Evolutionary conservation across 495 filamentous ascomycete species (phyloP).

Genomic region (Tuber borchii): DNA sequence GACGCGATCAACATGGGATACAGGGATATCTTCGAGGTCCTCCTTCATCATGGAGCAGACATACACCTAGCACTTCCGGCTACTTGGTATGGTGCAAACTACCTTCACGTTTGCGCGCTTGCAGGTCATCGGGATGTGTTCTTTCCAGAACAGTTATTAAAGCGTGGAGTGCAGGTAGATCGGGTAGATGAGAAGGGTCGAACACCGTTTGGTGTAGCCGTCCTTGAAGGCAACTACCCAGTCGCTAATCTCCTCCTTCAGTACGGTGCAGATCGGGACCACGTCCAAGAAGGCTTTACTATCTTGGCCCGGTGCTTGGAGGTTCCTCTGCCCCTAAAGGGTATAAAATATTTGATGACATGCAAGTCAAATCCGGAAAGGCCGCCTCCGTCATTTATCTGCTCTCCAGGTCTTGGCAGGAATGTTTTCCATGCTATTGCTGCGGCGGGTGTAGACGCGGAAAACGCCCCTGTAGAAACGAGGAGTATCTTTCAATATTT

Average conservation of each 20-base stretch:
- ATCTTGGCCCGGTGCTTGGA: background rate
- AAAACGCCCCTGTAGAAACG: background rate
- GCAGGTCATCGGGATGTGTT: background rate
- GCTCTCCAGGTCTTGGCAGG: background rate
- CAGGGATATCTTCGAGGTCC: background rate
- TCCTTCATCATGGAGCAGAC: background rate
- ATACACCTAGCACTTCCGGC: background rate
- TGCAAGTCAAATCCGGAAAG: conserved; percentile 2
- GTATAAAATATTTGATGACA: background rate
- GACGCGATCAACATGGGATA: background rate
- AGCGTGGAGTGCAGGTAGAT: background rate
- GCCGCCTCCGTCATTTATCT: background rate
- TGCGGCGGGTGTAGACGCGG: background rate
- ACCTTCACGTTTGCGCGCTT: background rate
- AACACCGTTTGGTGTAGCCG: background rate
- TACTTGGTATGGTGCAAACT: background rate
- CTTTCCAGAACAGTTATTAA: background rate
- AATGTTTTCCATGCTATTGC: background rate
- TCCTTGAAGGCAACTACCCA: background rate
- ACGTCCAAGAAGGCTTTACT: background rate
- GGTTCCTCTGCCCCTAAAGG: background rate
- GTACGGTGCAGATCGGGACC: background rate
- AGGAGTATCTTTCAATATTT: background rate
- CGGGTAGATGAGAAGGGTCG: background rate
- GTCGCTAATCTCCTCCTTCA: background rate